Base-by-base conservation (phyloP, 345 rosid species). In the Leavenworthia alabamica region DNA sequence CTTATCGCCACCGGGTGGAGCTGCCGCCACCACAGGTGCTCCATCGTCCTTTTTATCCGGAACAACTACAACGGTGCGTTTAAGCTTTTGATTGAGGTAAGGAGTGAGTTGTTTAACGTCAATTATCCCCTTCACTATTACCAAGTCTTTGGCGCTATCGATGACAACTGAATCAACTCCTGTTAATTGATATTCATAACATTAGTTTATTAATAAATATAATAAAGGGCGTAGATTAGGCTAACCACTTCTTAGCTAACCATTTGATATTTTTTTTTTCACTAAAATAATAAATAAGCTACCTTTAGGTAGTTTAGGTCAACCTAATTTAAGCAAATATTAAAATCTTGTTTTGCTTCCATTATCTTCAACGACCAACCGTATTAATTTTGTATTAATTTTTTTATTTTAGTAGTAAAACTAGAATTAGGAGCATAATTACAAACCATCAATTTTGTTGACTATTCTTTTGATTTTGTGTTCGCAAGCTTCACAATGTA, bases 401-500 rank as follows among this genome's bases (percentile, higher is more conserved):
- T n/a, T n/a, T n/a, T n/a, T n/a, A n/a, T n/a, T n/a, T n/a, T n/a
- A n/a, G n/a, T n/a, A n/a, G n/a, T n/a, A n/a, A n/a, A n/a, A n/a
- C n/a, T n/a, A n/a, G n/a, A n/a, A n/a, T n/a, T n/a, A n/a, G n/a
- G n/a, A n/a, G n/a, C n/a, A n/a, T n/a, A n/a, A n/a, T n/a, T n/a
- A n/a, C 20, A 16, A 8, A 84, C 95, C 95, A 24, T 74, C 39
- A 40, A 49, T 57, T 47, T 75, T 87, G 45, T 2, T 6, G 50
- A 87, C 77, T 28, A 78, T 82, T 67, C 58, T 84, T 36, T 35
- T 16, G 37, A 84, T 81, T 59, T 87, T 87, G 26, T 51, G 60
- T n/a, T 81, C 76, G 67, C 95, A 87, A n/a, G 84, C 84, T 7
- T 84, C 86, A 23, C 95, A 87, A 65, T 87, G 95, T n/a, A 81